These are phyloP conservation scores for Melampsora larici-populina DNA, from an alignment of 1,284 basidiomycete genomes.

Conservation along the genomic window DNA sequence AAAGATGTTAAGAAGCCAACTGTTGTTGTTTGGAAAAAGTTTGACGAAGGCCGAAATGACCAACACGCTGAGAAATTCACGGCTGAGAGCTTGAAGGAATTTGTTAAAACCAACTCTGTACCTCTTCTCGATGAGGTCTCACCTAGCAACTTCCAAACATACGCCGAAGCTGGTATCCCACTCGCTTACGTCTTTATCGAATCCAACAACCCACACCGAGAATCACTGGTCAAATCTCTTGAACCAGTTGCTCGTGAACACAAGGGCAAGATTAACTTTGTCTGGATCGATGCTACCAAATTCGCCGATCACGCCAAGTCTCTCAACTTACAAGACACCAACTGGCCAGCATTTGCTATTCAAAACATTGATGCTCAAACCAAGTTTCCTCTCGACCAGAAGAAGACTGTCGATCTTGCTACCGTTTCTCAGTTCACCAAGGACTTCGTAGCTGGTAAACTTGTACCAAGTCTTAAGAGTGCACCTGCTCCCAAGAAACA, in stretches of 20 bases:
- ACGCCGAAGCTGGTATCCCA: constrained; percentile 77
- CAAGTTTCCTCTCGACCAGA: constrained; percentile 83
- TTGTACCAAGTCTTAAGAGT: constrained; percentile 84
- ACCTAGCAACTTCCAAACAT: constrained; percentile 86
- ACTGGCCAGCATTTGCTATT: constrained; percentile 91
- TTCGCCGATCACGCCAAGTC: constrained; percentile 94
- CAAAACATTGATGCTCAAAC: constrained; percentile 78
- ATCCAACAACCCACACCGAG: constrained; percentile 65
- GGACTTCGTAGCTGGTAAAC: constrained; percentile 67
- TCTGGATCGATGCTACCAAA: constrained; percentile 94
- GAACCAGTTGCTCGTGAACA: constrained; percentile 69
- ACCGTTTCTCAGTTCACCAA: constrained; percentile 64
- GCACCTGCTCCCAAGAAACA: constrained; percentile 79
- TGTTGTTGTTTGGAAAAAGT: constrained; percentile 85
- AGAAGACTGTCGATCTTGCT: constrained; percentile 61
- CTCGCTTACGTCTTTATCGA: constrained; percentile 94
- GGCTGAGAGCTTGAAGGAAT: constrained; percentile 66
- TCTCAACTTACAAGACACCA: constrained; percentile 76
- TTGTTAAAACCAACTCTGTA: constrained; percentile 78
- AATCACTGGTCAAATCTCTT: constrained; percentile 67
- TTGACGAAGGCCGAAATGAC: constrained; percentile 75
- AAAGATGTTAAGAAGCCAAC: constrained; percentile 70
- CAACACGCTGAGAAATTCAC: constrained; percentile 58
- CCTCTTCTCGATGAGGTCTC: constrained; percentile 89
- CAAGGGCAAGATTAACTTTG: constrained; percentile 91